Percentiles rank a stretch among this genome's conserved stretches.
Conservation (phyloP, 805 yeast genomes). For the Starmerella potacharoeniae region DNA sequence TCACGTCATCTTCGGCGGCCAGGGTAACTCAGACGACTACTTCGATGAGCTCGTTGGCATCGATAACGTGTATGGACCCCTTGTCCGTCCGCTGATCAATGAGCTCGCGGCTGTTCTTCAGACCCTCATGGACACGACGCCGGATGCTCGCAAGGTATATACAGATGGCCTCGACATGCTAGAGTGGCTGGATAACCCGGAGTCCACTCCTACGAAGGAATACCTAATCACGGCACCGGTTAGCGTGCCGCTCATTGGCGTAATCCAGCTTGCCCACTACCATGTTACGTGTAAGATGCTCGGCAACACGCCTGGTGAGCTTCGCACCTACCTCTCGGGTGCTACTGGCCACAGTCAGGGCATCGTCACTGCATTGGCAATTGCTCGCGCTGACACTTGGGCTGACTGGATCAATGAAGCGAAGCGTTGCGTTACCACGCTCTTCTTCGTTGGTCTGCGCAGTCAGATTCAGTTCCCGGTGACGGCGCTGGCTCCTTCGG, state of each 20-base stretch:
- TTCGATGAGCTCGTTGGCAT: conserved; percentile 90
- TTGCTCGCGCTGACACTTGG: conserved; percentile 77
- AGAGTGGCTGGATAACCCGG: conserved; percentile 77
- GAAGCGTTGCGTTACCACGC: conserved; percentile 65
- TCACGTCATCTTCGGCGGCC: conserved; percentile 93
- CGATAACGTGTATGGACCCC: conserved; percentile 62
- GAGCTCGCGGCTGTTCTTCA: conserved; percentile 60
- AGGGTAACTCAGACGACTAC: conserved; percentile 96
- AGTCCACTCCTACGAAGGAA: conserved; percentile 78
- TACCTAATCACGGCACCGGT: conserved; percentile 85
- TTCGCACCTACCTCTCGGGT: conserved; percentile 46
- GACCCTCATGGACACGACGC: conserved; percentile 54
- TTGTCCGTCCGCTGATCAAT: conserved; percentile 58
- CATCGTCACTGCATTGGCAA: conserved; percentile 81
- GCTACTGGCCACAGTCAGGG: conserved; percentile 40
- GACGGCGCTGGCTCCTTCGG: conserved; percentile 87
- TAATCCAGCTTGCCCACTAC: conserved; percentile 88
- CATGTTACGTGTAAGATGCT: conserved; percentile 75
- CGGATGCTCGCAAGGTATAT: conserved; percentile 74
- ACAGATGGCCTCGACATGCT: conserved; percentile 87
- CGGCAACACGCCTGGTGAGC: conserved; percentile 82
- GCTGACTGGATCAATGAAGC: conserved; percentile 62
- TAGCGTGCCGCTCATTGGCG: conserved; percentile 93
- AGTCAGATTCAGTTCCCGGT: conserved; percentile 83
- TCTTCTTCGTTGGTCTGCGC: conserved; percentile 90